Conservation (phyloP, 2,329 filamentous ascomycete species). For the Scleromitrula shiraiana region DNA sequence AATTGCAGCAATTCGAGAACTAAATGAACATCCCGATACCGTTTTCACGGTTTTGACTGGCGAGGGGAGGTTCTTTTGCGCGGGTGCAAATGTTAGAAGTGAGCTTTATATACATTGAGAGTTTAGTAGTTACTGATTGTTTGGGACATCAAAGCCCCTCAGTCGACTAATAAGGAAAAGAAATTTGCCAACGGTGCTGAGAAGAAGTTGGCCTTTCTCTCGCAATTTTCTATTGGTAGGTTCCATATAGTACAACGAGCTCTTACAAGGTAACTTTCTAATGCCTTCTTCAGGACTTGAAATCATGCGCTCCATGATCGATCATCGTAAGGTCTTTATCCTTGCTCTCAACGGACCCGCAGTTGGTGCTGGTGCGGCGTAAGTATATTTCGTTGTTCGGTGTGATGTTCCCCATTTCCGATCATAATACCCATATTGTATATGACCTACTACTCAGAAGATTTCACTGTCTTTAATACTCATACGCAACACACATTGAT, state of each 20-base stretch:
- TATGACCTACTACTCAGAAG: neutral
- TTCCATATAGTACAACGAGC: neutral
- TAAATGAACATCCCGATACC: conserved; percentile 40
- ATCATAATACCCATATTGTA: neutral
- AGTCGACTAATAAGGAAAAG: neutral
- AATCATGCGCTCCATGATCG: conserved; percentile 39
- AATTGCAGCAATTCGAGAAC: conserved; percentile 35
- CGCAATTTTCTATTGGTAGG: conserved; percentile 17
- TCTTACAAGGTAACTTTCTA: too few relatives aligned
- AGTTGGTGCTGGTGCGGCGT: conserved; percentile 40
- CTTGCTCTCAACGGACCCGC: conserved; percentile 43
- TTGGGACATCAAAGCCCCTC: neutral
- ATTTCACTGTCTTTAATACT: neutral
- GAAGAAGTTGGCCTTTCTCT: conserved; percentile 23
- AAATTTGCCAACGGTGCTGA: conserved; percentile 18
- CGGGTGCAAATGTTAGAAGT: conserved; percentile 41
- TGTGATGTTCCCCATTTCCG: neutral
- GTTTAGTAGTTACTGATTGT: neutral
- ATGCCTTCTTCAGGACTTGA: conserved; percentile 21
- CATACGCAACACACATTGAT: neutral
- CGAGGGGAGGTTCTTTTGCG: conserved; percentile 42
- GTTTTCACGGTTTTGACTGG: conserved; percentile 43
- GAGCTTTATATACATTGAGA: conserved; percentile 1
- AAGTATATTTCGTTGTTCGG: too few relatives aligned
- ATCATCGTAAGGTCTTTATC: conserved; percentile 43